Conservation (phyloP, 164 flowering plant genomes). For the Dillenia suffruticosa region DNA sequence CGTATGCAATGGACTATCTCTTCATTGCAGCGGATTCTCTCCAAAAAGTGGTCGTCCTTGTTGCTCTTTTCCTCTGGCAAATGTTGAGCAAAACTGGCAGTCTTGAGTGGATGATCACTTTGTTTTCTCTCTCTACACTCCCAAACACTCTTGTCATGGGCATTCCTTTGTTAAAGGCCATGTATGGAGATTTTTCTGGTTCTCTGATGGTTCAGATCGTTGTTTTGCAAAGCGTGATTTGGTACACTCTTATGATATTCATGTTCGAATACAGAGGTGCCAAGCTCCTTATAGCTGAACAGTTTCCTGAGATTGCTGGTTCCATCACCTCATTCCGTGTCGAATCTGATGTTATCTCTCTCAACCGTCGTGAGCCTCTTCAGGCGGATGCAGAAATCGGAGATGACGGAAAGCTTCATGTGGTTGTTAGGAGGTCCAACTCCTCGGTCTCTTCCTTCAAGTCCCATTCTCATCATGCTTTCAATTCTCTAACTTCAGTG, state of each 20-base stretch:
- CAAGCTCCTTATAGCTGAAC: conserved; percentile 66
- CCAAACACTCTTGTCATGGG: conserved; percentile 99
- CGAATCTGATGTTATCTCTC: conserved; percentile 80
- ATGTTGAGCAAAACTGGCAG: conserved; percentile 36
- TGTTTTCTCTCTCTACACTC: conserved; percentile 85
- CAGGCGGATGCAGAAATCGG: conserved; percentile 78
- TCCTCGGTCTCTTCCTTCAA: conserved; percentile 46
- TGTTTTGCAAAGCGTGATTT: conserved; percentile 76
- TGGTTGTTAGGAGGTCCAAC: conserved; percentile 44
- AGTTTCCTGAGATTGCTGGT: conserved; percentile 84
- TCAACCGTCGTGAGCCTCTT: conserved; percentile 73
- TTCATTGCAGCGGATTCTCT: conserved; percentile 90
- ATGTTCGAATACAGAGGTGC: conserved; percentile 92
- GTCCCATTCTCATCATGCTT: conserved; percentile 20
- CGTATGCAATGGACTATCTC: conserved; percentile 79
- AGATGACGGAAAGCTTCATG: conserved; percentile 83
- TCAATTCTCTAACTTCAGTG: conserved; percentile 36
- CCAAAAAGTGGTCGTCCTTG: conserved; percentile 67
- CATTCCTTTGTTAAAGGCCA: conserved; percentile 78
- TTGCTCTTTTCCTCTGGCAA: conserved; percentile 74
- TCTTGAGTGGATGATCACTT: conserved; percentile 85
- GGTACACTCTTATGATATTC: conserved; percentile 91
- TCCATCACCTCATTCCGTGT: conserved; percentile 81
- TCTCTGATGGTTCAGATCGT: conserved; percentile 87
- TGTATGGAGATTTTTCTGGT: conserved; percentile 86